Evolutionary conservation across 305 asterid genomes (phyloP), one percentile per base, ranked within the genome.

Genomic region (Solanum hybrid): DNA sequence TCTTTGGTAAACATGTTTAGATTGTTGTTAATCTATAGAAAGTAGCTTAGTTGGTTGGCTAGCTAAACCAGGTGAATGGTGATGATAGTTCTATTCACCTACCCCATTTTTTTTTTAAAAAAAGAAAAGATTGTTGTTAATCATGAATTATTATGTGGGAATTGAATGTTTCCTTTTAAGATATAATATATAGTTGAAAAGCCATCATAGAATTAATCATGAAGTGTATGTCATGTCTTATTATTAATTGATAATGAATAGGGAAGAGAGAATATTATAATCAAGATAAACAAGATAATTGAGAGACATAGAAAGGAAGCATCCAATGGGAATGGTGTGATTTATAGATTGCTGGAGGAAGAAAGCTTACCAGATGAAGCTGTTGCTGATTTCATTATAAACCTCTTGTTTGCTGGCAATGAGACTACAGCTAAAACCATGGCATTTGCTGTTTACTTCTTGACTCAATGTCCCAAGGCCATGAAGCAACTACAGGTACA

Each of bases 381-480:
- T 37, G 94, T 95, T 40, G 97, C 97, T 17, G 98, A 97, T 94
- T 96, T 97, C 90, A 95, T 96, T 14, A 96, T 97, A 89, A 97
- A 96, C 92, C 98, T 96, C 88, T 94, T 97, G 86, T 97, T 97
- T 73, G 99, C 99, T 27, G 99, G 98, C 38, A 96, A 96, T 71
- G 99, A 97, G 89, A 97, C 99, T 10, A 96, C 99, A 1, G 95
- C 99, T 86, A 96, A 97, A 92, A 97, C 98, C 89, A 97, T 96
- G 98, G 95, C 96, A 81, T 95, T 95, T 89, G 96, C 99, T 78
- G 94, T 97, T 86, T 95, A 95, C 92, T 97, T 94, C 95, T 95
- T 97, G 88, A 92, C 96, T 90, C 98, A 92, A 38, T 95, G 95
- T 88, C 98, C 99, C 69, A 93, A 86, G 82, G 98, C 98, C 90